Evolutionary conservation across 495 filamentous ascomycete genomes (phyloP).

Genomic region (Trichoderma gamsii): DNA sequence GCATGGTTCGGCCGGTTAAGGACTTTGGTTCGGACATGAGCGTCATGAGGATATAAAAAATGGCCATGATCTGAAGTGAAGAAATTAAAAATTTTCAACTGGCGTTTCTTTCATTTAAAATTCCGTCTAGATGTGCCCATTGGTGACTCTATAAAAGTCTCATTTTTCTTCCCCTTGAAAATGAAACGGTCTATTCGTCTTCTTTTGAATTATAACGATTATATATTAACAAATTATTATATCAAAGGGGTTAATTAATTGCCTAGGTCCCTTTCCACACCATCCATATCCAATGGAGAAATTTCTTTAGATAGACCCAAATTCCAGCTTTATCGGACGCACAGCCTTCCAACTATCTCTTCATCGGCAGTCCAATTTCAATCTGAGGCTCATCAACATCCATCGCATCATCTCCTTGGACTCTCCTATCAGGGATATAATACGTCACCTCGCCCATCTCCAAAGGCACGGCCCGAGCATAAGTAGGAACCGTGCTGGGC

Average conservation of each 20-base stretch:
- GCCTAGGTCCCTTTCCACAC: too few species aligned
- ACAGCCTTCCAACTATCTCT: too few species aligned
- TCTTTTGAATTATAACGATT: too few species aligned
- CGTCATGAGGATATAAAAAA: constrained; percentile 15
- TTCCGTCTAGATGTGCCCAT: background rate
- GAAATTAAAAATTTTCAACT: constrained; percentile 14
- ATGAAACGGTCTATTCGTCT: too few species aligned
- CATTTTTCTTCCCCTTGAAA: too few species aligned
- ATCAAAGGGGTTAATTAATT: too few species aligned
- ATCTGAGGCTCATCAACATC: background rate
- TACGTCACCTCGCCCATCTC: background rate
- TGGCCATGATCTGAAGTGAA: constrained; percentile 15
- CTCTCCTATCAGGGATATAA: background rate
- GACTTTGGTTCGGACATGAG: constrained; percentile 11
- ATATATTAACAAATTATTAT: background rate
- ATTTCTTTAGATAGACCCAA: too few species aligned
- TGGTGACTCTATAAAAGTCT: background rate
- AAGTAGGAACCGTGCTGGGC: background rate
- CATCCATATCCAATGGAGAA: too few species aligned
- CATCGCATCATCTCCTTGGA: background rate
- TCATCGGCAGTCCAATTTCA: background rate
- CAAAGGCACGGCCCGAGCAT: background rate
- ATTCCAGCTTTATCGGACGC: too few species aligned
- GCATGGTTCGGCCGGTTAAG: constrained; percentile 13
- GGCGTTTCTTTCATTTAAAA: constrained; percentile 8